Percentiles rank a stretch among this genome's conserved stretches.
Evolutionary conservation across 306 rosid genomes (phyloP).

Genomic region (Dryas alaskensis): DNA sequence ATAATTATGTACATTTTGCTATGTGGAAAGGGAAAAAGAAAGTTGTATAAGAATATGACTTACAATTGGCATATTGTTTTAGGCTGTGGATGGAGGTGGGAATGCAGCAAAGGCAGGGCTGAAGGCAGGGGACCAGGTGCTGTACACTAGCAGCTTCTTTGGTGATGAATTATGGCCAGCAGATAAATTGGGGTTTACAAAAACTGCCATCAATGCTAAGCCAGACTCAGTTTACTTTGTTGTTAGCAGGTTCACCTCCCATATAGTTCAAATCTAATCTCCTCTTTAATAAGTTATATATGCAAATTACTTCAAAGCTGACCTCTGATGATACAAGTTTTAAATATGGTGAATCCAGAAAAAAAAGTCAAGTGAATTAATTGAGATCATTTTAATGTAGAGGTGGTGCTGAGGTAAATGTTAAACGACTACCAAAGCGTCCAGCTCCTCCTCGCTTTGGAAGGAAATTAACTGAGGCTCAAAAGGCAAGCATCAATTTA

Average conservation of each 20-base stretch:
- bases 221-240: constrained; percentile 95
- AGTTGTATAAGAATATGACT: no score
- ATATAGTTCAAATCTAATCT: no score
- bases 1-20: no score
- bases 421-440: constrained; percentile 75
- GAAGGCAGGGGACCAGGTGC: constrained; percentile 83
- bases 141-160: constrained; percentile 95
- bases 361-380: no score
- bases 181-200: constrained; percentile 95
- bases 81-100: constrained; percentile 96
- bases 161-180: constrained; percentile 99
- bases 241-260: constrained; percentile 66
- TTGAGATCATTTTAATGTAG: constrained; percentile 28
- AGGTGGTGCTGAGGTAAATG: constrained; percentile 88
- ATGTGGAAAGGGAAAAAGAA: no score
- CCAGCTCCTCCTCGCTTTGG: constrained; percentile 96
- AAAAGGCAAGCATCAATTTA: constrained; percentile 57
- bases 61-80: not conserved
- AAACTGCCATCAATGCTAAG: constrained; percentile 94
- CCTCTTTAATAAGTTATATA: no score
- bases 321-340: no score
- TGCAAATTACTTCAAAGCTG: no score
- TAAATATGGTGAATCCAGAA: no score
- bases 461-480: constrained; percentile 72
- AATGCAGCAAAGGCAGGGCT: constrained; percentile 96